A percentile compares a stretch with the other conserved stretches of the same genome.
phyloP scores from a whole-genome alignment of 495 filamentous ascomycete genomes.

The Aspergillus cristatus region DNA sequence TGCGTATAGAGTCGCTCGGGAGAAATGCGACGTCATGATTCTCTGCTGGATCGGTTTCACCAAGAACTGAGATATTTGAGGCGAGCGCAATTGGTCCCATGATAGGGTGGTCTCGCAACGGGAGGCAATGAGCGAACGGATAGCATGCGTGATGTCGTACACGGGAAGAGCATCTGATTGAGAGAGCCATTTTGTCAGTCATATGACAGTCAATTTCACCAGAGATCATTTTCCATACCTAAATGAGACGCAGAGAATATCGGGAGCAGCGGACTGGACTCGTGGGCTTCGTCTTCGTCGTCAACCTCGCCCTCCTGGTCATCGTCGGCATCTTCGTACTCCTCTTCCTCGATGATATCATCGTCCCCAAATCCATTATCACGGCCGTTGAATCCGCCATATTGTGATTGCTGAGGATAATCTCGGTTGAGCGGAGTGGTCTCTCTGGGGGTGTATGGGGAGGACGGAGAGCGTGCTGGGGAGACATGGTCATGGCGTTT shows the following conservation, averaged over 20 bases:
- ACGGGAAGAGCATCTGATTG: conserved; percentile 64
- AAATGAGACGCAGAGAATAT: conserved; percentile 77
- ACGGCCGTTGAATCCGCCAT: neutral
- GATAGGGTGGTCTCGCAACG: conserved; percentile 83
- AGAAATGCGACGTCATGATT: conserved; percentile 69
- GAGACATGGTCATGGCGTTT: conserved; percentile 18
- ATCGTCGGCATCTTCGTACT: conserved; percentile 37
- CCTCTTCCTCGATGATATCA: conserved; percentile 25
- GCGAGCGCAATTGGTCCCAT: conserved; percentile 93
- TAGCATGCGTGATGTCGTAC: conserved; percentile 82
- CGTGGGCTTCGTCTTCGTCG: conserved; percentile 49
- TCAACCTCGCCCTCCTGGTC: conserved; percentile 32
- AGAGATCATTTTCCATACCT: conserved; percentile 52
- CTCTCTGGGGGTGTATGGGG: conserved; percentile 27
- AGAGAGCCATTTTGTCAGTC: neutral
- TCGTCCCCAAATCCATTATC: conserved; percentile 26
- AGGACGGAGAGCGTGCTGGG: conserved; percentile 39
- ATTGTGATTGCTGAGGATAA: neutral
- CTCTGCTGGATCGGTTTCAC: conserved; percentile 86
- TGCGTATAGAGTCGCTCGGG: conserved; percentile 76
- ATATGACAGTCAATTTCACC: neutral
- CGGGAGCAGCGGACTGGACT: conserved; percentile 58
- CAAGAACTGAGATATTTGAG: conserved; percentile 90
- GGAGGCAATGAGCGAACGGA: conserved; percentile 69
- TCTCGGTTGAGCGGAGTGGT: conserved; percentile 23